Evolutionary conservation across 805 yeast genomes (phyloP), one percentile per base, ranked within the genome.

Genomic region (Wickerhamomyces sydowiorum): DNA sequence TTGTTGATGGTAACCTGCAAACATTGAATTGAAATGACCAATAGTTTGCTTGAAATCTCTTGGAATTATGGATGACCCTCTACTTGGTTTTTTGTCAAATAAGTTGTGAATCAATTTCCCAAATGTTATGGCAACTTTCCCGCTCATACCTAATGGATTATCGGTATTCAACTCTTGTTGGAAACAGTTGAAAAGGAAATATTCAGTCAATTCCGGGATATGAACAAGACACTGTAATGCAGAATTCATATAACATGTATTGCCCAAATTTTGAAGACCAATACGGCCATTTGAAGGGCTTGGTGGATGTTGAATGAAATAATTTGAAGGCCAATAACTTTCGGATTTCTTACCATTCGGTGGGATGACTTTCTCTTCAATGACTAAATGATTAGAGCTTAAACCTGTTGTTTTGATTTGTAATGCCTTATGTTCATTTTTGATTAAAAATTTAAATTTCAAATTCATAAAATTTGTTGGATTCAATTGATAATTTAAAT

Each of bases 211-310:
- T 59, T 88, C 96, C 1, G 96, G 95, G 12, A 90, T 73, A 56
- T 91, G 98, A 0, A 78, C 74, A 33, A 91, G 65, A 55, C 97
- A 91, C 57, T 93, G 98, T 36, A 91, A 64, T 0, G 96, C 96
- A 9, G 95, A 86, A 60, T 88, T 89, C 97, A 90, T 89, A 60
- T 88, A 90, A 61, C 97, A 90, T 0, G 95, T 82, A 58, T 90
- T 90, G 3, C 97, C 97, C 46, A 89, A 65, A 56, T 87, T 90
- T 40, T 72, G 66, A 55, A 82, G 50, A 46, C 97, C 82, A 44
- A 71, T 60, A 37, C 69, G 57, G 49, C 96, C 90, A 42, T 59
- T 54, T 2, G 67, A 54, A n/a, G 61, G 58, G 1, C 45, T 20
- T 3, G 63, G 52, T 9, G 62, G 56, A 43, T 60, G 57, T 30